Conservation (phyloP, 139 green algal genomes). For the Micractinium conductrix region DNA sequence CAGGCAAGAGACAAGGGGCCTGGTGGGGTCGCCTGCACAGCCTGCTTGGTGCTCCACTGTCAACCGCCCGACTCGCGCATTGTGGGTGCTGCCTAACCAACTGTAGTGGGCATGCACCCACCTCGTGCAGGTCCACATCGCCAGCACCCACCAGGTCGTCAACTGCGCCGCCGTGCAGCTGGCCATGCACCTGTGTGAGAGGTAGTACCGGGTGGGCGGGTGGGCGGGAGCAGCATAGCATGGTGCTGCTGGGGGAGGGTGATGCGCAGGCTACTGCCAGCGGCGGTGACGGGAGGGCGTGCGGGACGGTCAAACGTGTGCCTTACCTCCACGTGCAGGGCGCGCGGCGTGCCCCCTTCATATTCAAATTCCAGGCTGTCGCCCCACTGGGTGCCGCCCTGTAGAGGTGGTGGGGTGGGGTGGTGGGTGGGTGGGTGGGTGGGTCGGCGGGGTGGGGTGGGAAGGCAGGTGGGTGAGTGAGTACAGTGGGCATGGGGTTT, state of each 20-base stretch:
- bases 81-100: neutral
- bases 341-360: conserved; percentile 12
- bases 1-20: too few species aligned
- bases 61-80: neutral
- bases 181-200: conserved; percentile 15
- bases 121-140: neutral
- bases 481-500: too few species aligned
- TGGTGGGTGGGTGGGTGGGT: too few species aligned
- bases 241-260: too few species aligned
- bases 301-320: too few species aligned
- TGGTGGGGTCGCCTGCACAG: neutral
- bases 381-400: conserved; percentile 22
- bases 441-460: too few species aligned
- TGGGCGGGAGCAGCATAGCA: neutral
- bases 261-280: too few species aligned
- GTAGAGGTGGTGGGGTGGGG: neutral
- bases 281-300: too few species aligned
- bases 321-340: neutral
- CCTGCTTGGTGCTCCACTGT: too few species aligned
- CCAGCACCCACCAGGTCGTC: conserved; percentile 22
- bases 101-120: neutral
- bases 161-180: neutral
- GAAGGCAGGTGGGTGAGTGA: too few species aligned
- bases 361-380: conserved; percentile 8
- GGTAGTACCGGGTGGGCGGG: neutral